A percentile compares a stretch with the other conserved stretches of the same genome.
Conservation (phyloP, 805 yeast species). For the Monosporozyma solicola region DNA sequence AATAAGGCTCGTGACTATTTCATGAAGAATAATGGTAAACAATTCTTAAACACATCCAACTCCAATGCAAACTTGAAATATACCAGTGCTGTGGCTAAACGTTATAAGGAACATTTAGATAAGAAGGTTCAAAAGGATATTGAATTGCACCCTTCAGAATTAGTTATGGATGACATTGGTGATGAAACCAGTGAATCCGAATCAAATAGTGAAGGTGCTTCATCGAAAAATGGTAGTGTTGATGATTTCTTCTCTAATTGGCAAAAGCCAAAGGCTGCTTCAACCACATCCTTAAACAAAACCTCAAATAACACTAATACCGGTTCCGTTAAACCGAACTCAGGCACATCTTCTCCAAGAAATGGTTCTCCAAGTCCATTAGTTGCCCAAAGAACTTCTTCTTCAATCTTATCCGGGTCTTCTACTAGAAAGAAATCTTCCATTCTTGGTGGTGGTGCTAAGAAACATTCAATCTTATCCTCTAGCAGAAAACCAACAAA, state of each 20-base stretch:
- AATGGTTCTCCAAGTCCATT: constrained; percentile 1
- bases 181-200: constrained; percentile 16
- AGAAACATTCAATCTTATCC: constrained; percentile 40
- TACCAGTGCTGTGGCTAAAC: constrained; percentile 67
- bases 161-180: constrained; percentile 38
- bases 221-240: constrained; percentile 36
- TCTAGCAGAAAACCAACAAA: constrained; percentile 49
- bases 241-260: constrained; percentile 91
- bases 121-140: constrained; percentile 60
- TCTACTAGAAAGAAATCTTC: constrained; percentile 22
- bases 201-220: constrained; percentile 15
- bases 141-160: constrained; percentile 58
- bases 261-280: constrained; percentile 54
- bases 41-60: constrained; percentile 40
- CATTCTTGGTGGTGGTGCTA: constrained; percentile 12
- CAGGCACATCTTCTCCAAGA: constrained; percentile 2
- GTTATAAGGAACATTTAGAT: constrained; percentile 73
- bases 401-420: constrained; percentile 18
- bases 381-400: neutral
- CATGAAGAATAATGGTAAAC: constrained; percentile 76
- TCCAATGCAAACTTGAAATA: constrained; percentile 70
- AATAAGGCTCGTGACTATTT: constrained; percentile 76
- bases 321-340: neutral
- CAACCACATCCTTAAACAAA: neutral
- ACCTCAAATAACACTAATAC: neutral